These are phyloP conservation scores for Rhexocercosporidium sp. DNA, from an alignment of 2,329 filamentous ascomycete genomes.

Conservation along the genomic window DNA sequence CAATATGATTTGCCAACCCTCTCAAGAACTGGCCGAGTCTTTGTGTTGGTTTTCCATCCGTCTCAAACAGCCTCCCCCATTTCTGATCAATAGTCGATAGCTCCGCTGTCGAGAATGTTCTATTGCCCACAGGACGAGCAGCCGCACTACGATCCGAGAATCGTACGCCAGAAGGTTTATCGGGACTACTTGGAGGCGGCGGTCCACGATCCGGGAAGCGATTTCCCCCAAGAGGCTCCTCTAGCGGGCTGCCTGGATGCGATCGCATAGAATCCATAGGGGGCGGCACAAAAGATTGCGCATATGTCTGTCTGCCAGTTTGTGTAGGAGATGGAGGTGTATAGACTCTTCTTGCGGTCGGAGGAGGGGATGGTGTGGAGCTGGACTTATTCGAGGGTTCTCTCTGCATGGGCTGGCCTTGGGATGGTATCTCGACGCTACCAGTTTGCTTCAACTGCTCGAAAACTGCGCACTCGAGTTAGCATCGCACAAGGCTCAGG, in stretches of 20 bases:
- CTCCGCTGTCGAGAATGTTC: constrained; percentile 46
- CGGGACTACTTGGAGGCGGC: constrained; percentile 39
- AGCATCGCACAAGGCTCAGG: constrained; percentile 30
- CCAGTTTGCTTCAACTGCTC: constrained; percentile 44
- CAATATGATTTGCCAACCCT: constrained; percentile 76
- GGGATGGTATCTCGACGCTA: constrained; percentile 37
- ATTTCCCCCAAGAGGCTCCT: constrained; percentile 27
- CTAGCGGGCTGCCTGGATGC: constrained; percentile 27
- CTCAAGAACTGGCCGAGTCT: constrained; percentile 73
- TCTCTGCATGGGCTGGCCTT: constrained; percentile 43
- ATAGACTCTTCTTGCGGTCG: constrained; percentile 48
- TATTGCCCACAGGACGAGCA: constrained; percentile 26
- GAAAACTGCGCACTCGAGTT: constrained; percentile 34
- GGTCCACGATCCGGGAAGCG: constrained; percentile 35
- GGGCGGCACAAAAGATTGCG: constrained; percentile 35
- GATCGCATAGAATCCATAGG: constrained; percentile 35
- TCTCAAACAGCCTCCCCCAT: constrained; percentile 79
- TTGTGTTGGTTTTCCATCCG: constrained; percentile 67
- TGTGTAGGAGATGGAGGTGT: constrained; percentile 59
- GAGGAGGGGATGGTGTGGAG: constrained; percentile 52
- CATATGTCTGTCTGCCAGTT: constrained; percentile 37
- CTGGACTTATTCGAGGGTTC: constrained; percentile 49
- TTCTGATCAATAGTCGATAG: constrained; percentile 69
- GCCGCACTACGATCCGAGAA: constrained; percentile 34
- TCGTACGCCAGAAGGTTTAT: constrained; percentile 39